Evolutionary conservation across 192 early-diverging fungal species (phyloP).

Genomic region (Coemansia sp.): DNA sequence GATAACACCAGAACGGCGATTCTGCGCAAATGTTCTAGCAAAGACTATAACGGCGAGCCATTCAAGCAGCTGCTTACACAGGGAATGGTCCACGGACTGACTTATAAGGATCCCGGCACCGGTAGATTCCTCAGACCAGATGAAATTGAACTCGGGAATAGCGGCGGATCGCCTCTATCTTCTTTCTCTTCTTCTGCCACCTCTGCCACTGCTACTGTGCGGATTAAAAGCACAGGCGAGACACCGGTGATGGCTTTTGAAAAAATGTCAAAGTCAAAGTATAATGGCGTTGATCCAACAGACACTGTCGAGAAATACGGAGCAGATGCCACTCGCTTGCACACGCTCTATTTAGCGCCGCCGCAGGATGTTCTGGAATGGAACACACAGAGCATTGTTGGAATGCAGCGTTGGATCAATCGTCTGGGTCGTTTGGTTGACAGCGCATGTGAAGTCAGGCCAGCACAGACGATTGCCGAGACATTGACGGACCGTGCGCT

Average conservation of each 20-base stretch:
- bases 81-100: conserved; percentile 93
- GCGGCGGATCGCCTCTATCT: conserved; percentile 13
- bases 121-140: conserved; percentile 74
- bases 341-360: conserved; percentile 86
- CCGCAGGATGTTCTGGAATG: conserved; percentile 88
- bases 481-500: conserved; percentile 22
- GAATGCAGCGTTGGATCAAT: conserved; percentile 86
- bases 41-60: conserved; percentile 71
- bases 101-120: conserved; percentile 74
- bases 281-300: conserved; percentile 88
- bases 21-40: conserved; percentile 35
- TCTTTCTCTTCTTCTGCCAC: no score
- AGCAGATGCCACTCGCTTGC: conserved; percentile 81
- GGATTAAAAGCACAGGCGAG: conserved; percentile 64
- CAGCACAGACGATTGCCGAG: conserved; percentile 50
- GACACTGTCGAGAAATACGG: conserved; percentile 61
- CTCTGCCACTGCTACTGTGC: conserved; percentile 28
- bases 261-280: conserved; percentile 98
- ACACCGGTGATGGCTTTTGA: conserved; percentile 67
- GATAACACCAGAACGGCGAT: conserved; percentile 15
- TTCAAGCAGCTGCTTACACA: conserved; percentile 85
- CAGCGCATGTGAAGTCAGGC: conserved; percentile 41
- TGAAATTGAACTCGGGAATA: conserved; percentile 55
- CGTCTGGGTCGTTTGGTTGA: conserved; percentile 64
- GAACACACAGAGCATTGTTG: conserved; percentile 88